Base-by-base conservation (phyloP, 2,329 filamentous ascomycete species). In the Raffaelea arxii region DNA sequence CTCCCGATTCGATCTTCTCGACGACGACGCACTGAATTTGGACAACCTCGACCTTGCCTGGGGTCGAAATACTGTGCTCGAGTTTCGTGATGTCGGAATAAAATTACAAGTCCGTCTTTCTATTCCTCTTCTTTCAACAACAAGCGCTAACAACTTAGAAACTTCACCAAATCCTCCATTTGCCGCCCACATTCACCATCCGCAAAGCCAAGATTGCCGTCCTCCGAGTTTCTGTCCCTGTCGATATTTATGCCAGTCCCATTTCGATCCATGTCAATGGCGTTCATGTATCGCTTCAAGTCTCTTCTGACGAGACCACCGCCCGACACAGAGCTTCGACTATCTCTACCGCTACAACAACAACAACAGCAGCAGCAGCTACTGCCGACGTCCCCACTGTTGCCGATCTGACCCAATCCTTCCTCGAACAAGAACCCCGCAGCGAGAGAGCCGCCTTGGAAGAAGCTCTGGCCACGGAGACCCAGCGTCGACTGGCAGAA, bases 21-120 rank as follows among this genome's bases (percentile, higher is more conserved):
- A 97, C 59, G 85, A 87, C 48, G 84, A 94, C 59, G 82, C 85
- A 12, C 70, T 96, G 54, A 86, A 96, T 58, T 75, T 92, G 51
- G 88, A 92, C 53, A 87, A 88, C 55, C 68, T 97, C 52, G 88
- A 94, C 56, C 78, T 96, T 55, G 82, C 81, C 40, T 78, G 87
- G 65, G 92, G 92, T 27, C 82, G 83, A 62, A 82, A 83, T 54
- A 92, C 84, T 36, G 83, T 85, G 1, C 75, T 96, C 39, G 90
- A 95, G 63, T 82, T 96, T 55, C 80, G 83, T 55, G 84, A 97
- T 72, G 84, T 96, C 48, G 87, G 84, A 2, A 69, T 96, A 53
- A 84, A 82, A 60, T 67, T 90, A 49, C 77, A 87, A 72, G 88
- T n/a, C n/a, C n/a, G n/a, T n/a, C n/a, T n/a, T n/a, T n/a, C n/a